These are phyloP conservation scores for Metschnikowia vanudenii DNA, from an alignment of 805 yeast genomes.

Conservation along the genomic window DNA sequence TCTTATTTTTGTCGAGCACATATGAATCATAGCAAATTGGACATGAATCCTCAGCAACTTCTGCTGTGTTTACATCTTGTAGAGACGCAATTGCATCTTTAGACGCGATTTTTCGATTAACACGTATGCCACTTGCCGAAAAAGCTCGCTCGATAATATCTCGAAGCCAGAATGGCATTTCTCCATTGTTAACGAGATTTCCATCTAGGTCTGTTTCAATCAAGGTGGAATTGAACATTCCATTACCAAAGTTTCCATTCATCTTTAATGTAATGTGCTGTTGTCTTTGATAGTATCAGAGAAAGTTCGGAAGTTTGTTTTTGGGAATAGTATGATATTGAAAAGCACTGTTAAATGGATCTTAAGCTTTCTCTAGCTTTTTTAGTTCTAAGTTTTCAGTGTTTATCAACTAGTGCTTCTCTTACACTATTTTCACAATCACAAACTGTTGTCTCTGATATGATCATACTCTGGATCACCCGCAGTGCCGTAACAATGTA, in stretches of 20 bases:
- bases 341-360: too few relatives aligned
- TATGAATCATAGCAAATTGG: conserved; percentile 43
- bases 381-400: not conserved
- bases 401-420: not conserved
- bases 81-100: conserved; percentile 40
- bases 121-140: conserved; percentile 28
- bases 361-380: not conserved
- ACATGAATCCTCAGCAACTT: conserved; percentile 27
- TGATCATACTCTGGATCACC: not conserved
- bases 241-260: conserved; percentile 13
- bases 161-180: conserved; percentile 21
- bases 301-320: too few relatives aligned
- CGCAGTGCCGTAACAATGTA: not conserved
- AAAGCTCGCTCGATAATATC: conserved; percentile 34
- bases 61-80: conserved; percentile 21
- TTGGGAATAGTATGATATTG: too few relatives aligned
- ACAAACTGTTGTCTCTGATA: not conserved
- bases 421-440: not conserved
- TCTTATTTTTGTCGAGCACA: conserved; percentile 17
- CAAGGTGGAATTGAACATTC: conserved; percentile 14
- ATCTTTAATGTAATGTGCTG: not conserved
- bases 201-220: conserved; percentile 19
- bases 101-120: conserved; percentile 31
- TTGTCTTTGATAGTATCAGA: not conserved
- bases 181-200: conserved; percentile 14